These are phyloP conservation scores for Trichosanthes cucumerina DNA, from an alignment of 306 rosid genomes.

Conservation along the genomic window DNA sequence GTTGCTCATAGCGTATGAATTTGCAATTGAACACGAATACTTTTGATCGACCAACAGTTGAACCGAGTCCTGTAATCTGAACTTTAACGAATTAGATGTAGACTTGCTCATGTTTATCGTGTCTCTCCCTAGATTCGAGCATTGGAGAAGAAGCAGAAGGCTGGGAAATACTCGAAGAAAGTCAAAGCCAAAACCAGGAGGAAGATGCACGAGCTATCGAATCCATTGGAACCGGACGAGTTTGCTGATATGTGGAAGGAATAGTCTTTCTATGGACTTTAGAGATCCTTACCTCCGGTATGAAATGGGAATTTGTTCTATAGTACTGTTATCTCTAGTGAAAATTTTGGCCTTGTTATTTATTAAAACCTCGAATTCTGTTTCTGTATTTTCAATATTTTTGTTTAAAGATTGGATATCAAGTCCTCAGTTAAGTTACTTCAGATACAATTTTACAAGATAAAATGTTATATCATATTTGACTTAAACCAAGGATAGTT, in stretches of 20 bases:
- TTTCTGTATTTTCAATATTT: background rate
- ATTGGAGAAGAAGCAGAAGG: slow-evolving; percentile 66
- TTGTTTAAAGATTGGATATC: background rate
- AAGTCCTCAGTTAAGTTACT: background rate
- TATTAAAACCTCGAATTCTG: background rate
- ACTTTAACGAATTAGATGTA: background rate
- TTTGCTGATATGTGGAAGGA: slow-evolving; percentile 97
- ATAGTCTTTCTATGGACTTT: slow-evolving; percentile 6
- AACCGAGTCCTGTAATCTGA: background rate
- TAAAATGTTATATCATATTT: no score
- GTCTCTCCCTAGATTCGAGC: slow-evolving; percentile 53
- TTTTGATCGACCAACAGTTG: background rate
- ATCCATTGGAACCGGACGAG: slow-evolving; percentile 83
- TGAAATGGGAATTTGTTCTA: background rate
- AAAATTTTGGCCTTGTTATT: background rate
- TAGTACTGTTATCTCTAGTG: background rate
- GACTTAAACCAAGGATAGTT: background rate
- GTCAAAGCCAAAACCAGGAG: slow-evolving; percentile 95
- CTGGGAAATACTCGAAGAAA: slow-evolving; percentile 82
- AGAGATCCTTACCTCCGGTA: background rate
- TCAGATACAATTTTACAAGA: background rate
- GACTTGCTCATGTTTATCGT: background rate
- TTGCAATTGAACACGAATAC: background rate
- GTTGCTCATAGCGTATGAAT: background rate
- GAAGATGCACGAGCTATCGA: slow-evolving; percentile 79